Percentiles rank a stretch among this genome's conserved stretches.
phyloP scores from a whole-genome alignment of 345 rosid genomes.

The Brassica incana region DNA sequence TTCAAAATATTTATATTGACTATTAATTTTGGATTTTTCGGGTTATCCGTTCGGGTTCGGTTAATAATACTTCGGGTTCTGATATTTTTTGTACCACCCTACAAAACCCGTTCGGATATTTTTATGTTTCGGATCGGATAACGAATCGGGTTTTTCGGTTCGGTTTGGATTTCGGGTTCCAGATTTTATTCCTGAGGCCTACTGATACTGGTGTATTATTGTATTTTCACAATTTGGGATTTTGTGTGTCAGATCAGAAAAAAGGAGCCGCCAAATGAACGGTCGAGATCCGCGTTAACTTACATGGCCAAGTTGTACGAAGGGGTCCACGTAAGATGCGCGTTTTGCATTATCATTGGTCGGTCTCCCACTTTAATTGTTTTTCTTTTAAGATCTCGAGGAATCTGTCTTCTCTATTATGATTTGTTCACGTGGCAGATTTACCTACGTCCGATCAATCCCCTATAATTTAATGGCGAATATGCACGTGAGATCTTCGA shows the following conservation, averaged over 20 bases:
- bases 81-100: too few relatives aligned
- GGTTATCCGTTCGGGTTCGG: too few relatives aligned
- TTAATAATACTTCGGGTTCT: too few relatives aligned
- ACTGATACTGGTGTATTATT: not conserved
- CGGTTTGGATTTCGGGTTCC: too few relatives aligned
- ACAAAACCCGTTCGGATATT: too few relatives aligned
- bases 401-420: constrained; percentile 27
- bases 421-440: constrained; percentile 9
- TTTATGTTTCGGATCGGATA: too few relatives aligned
- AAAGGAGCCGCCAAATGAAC: constrained; percentile 41
- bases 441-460: not conserved
- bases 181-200: too few relatives aligned
- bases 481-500: constrained; percentile 8
- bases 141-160: too few relatives aligned
- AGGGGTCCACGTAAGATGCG: constrained; percentile 41
- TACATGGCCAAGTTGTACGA: constrained; percentile 38
- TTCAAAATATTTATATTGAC: too few relatives aligned
- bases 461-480: not conserved
- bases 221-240: constrained; percentile 11
- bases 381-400: constrained; percentile 34
- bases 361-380: constrained; percentile 24
- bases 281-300: constrained; percentile 40
- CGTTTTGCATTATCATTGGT: constrained; percentile 42
- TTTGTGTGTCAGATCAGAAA: constrained; percentile 35
- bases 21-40: too few relatives aligned